Evolutionary conservation across 2,329 filamentous ascomycete genomes (phyloP), one percentile per base, ranked within the genome.

Genomic region (Biscogniauxia marginata): DNA sequence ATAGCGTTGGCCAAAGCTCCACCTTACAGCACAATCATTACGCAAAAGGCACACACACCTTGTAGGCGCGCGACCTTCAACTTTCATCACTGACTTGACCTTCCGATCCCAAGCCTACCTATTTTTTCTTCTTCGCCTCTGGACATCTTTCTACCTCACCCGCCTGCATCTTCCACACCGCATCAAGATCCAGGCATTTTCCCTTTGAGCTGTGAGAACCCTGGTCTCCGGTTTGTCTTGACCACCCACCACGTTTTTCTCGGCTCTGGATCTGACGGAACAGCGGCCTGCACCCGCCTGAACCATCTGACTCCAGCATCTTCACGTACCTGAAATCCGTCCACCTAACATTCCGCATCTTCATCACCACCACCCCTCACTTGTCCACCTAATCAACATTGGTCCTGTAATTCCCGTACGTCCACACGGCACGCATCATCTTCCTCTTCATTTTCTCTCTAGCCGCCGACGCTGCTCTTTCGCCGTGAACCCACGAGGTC

Each of bases 241-340:
- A 23, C 50, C 11, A 48, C 39, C 30, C 48, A 47, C 49, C 44
- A 53, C 46, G 25, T 23, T 49, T 51, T 48, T 59, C 49, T 57
- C 45, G 52, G 56, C 46, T 44, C 52, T 62, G 57, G 57, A 53
- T 61, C 62, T 45, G 46, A 60, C 60, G 64, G 66, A 61, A 67
- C 64, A 61, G 66, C 64, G 66, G 67, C 66, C 67, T 69, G 67
- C 67, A 69, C 67, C 66, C 65, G 67, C 58, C 60, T 67, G 58
- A 34, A 63, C 62, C 61, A 57, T 58, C 57, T 61, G 55, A 54
- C 56, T 57, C 60, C 62, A 64, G 61, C 63, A 61, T 60, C 59
- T 57, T 60, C 59, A 53, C 48, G 46, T 18, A 49, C 46, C 46
- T 49, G 20, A 21, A 39, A 50, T 18, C 25, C 48, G 22, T 43